These are phyloP conservation scores for Malassezia brasiliensis DNA, from an alignment of 1,284 basidiomycete species.

Conservation along the genomic window DNA sequence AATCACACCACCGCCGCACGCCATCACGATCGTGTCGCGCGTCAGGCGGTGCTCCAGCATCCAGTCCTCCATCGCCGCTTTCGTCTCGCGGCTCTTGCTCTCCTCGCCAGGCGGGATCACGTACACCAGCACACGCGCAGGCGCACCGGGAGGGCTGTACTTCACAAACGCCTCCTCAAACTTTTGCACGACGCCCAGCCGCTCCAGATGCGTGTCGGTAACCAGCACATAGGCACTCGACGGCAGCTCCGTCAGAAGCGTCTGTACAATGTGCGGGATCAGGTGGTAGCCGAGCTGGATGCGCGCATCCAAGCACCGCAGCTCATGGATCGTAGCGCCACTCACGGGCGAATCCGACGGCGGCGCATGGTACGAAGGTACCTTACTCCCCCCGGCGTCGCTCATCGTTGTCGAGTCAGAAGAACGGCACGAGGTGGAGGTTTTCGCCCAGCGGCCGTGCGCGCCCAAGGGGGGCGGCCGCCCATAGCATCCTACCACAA, in stretches of 20 bases:
- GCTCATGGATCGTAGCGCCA: constrained; percentile 36
- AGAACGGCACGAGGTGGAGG: not conserved
- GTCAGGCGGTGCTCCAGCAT: constrained; percentile 79
- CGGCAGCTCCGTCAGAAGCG: constrained; percentile 60
- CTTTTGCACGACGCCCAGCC: constrained; percentile 61
- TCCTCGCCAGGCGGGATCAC: constrained; percentile 82
- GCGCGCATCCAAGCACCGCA: constrained; percentile 36
- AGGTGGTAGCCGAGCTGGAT: constrained; percentile 47
- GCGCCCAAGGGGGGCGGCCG: too few relatives aligned
- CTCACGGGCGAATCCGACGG: constrained; percentile 30
- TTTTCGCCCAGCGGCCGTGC: not conserved
- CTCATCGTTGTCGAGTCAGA: constrained; percentile 4
- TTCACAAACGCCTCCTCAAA: constrained; percentile 36
- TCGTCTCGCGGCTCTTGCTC: constrained; percentile 80
- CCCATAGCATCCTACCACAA: too few relatives aligned
- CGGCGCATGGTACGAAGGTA: constrained; percentile 43
- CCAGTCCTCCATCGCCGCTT: constrained; percentile 90
- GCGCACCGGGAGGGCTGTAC: constrained; percentile 35
- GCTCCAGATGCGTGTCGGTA: constrained; percentile 77
- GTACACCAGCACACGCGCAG: constrained; percentile 65
- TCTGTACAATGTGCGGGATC: constrained; percentile 54
- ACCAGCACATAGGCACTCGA: constrained; percentile 85
- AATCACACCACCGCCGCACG: constrained; percentile 90
- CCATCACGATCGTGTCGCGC: constrained; percentile 82
- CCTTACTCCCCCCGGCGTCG: constrained; percentile 23